Conservation (phyloP, 805 yeast genomes). For the Yamadazyma philogaea region DNA sequence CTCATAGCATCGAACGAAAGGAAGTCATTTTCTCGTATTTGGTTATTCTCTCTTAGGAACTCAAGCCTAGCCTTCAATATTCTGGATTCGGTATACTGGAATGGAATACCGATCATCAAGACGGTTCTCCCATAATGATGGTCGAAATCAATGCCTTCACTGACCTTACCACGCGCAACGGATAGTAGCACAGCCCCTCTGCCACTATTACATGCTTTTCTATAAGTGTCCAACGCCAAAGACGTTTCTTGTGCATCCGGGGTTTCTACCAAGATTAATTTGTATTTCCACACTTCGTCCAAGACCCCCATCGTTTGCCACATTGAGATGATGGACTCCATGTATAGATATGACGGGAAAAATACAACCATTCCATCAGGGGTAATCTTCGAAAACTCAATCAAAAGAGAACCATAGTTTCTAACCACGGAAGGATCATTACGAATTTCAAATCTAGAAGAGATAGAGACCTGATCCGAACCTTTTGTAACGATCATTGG, state of each 20-base stretch:
- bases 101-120: conserved; percentile 97
- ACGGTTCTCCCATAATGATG: conserved; percentile 98
- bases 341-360: conserved; percentile 93
- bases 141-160: conserved; percentile 99
- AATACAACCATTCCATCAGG: conserved; percentile 99
- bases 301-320: conserved; percentile 99
- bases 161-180: conserved; percentile 98
- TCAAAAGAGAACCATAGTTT: conserved; percentile 87
- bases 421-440: conserved; percentile 98
- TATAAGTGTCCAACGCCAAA: conserved; percentile 87
- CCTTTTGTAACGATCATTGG: conserved; percentile 98
- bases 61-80: conserved; percentile 93
- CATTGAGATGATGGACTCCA: conserved; percentile 97
- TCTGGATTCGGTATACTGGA: conserved; percentile 97
- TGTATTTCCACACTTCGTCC: conserved; percentile 98
- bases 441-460: conserved; percentile 93
- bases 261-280: conserved; percentile 90
- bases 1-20: conserved; percentile 98
- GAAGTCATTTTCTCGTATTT: conserved; percentile 90
- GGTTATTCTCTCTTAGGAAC: conserved; percentile 87
- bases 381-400: conserved; percentile 90
- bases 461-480: conserved; percentile 94
- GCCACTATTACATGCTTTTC: conserved; percentile 96
- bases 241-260: conserved; percentile 99
- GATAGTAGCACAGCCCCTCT: conserved; percentile 94